Base-by-base conservation (phyloP, 2,329 filamentous ascomycete genomes). In the Pyrenochaeta sp. region DNA sequence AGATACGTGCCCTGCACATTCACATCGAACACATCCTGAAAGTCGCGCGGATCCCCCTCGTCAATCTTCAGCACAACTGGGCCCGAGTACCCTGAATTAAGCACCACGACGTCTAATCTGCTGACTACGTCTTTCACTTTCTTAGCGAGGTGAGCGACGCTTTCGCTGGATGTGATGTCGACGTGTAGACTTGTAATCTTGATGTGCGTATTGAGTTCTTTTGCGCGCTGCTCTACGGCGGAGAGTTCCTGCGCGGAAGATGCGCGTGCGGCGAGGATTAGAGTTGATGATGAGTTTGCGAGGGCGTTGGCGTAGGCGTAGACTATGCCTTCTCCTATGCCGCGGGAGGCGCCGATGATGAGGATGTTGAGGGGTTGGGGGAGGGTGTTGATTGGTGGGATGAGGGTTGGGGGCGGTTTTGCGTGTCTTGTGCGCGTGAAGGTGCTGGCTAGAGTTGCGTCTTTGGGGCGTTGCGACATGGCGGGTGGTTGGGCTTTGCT, bases 1-100 rank as follows among this genome's bases (percentile, higher is more conserved):
- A 73, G 69, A 58, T 77, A 79, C 5, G 76, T 76, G 0, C 78
- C 77, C 15, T 79, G 58, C 0, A 74, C 69, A 53, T 80, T 79
- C 5, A 78, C 69, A 30, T 73, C 63, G 22, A 79, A 76, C 0
- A 77, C 74, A n/a, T 70, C 66, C 46, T 72, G 66, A 43, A 78
- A 77, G 49, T 77, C 73, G 13, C 65, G 63, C 3, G 75, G 71
- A 5, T 64, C 39, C 6, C 75, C 77, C 15, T 72, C 62, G n/a
- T 71, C 62, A 42, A 78, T 64, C 45, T 74, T 73, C 13, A 73
- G 50, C 1, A 72, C 72, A 1, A 79, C 69, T 1, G 72, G 72
- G 0, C 76, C 77, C 0, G 76, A 73, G 56, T 73, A 77, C 0
- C 77, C 78, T 8, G 76, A 77, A 47, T 80, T 80, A 44, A 73